Conservation (phyloP, 1,284 basidiomycete genomes). For the Chalciporus piperatoides region DNA sequence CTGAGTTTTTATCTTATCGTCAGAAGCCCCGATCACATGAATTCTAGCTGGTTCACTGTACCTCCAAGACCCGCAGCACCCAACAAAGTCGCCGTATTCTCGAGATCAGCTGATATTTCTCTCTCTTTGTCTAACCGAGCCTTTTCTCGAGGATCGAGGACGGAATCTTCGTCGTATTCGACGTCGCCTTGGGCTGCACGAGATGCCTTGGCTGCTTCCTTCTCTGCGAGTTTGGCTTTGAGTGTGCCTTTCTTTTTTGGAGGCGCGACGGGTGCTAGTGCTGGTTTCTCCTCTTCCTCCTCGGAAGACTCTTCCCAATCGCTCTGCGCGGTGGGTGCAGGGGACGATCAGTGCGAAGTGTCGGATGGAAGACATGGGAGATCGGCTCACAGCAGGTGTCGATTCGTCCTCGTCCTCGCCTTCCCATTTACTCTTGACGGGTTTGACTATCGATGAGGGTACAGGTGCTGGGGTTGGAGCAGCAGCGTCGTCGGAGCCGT, state of each 20-base stretch:
- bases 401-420: conserved; percentile 85
- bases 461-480: conserved; percentile 36
- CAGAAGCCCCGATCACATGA: neutral
- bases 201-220: conserved; percentile 67
- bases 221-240: conserved; percentile 87
- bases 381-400: conserved; percentile 46
- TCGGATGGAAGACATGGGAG: too few species aligned
- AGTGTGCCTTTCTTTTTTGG: conserved; percentile 88
- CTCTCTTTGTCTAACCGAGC: conserved; percentile 70
- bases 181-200: conserved; percentile 37
- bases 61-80: conserved; percentile 69
- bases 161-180: conserved; percentile 71
- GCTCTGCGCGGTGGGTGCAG: conserved; percentile 48
- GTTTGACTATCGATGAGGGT: conserved; percentile 42
- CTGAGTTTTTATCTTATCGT: conserved; percentile 33
- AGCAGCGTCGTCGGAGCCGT: conserved; percentile 33
- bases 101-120: conserved; percentile 83
- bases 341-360: neutral
- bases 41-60: conserved; percentile 33
- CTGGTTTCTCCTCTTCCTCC: conserved; percentile 64
- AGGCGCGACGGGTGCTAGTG: conserved; percentile 50
- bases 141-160: conserved; percentile 78
- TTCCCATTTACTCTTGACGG: conserved; percentile 68
- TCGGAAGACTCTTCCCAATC: conserved; percentile 92
- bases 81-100: conserved; percentile 77